Conservation (phyloP, 768 basidiomycete species). For the Lactifluus rugatus region DNA sequence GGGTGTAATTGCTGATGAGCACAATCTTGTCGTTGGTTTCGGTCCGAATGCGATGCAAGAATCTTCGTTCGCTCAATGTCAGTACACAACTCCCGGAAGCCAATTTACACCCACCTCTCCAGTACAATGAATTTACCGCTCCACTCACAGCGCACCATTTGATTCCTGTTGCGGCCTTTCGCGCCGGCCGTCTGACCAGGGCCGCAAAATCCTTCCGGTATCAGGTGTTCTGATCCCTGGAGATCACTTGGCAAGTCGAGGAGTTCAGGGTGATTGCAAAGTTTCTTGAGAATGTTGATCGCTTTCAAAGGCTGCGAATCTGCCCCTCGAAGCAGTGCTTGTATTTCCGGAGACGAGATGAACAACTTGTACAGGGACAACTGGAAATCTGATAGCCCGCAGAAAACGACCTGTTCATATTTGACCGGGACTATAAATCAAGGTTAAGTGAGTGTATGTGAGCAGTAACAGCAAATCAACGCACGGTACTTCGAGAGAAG, state of each 20-base stretch:
- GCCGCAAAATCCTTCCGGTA: conserved; percentile 75
- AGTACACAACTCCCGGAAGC: not conserved
- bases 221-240: conserved; percentile 66
- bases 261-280: conserved; percentile 92
- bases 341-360: conserved; percentile 88
- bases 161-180: conserved; percentile 35
- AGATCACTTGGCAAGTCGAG: conserved; percentile 80
- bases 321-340: conserved; percentile 74
- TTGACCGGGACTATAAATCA: conserved; percentile 80
- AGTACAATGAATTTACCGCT: conserved; percentile 88
- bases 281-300: conserved; percentile 88
- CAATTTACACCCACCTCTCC: conserved; percentile 54
- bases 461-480: conserved; percentile 26
- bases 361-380: conserved; percentile 79
- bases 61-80: conserved; percentile 42
- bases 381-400: conserved; percentile 75
- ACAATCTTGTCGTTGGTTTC: conserved; percentile 92
- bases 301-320: conserved; percentile 94
- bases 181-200: conserved; percentile 31
- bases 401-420: conserved; percentile 97
- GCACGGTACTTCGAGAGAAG: conserved; percentile 86
- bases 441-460: not conserved
- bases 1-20: conserved; percentile 93
- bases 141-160: conserved; percentile 66
- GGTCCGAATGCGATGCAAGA: conserved; percentile 71